phyloP scores from a whole-genome alignment of 1,139 yeast species.

The Diutina siamensis region DNA sequence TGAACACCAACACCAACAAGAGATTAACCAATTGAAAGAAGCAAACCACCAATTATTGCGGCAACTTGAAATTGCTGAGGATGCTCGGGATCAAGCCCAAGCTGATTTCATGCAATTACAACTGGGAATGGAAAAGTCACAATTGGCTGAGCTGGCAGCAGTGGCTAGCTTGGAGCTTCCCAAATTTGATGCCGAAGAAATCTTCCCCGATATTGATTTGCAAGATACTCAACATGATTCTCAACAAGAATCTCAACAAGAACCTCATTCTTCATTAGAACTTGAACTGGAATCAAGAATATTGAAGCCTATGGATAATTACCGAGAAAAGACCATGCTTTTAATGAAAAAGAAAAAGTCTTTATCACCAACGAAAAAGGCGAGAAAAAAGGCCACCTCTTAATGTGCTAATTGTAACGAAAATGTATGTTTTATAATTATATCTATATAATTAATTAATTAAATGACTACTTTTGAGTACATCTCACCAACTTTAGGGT shows the following conservation, averaged over 20 bases:
- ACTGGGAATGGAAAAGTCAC: not conserved
- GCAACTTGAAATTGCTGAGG: not conserved
- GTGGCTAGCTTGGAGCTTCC: slow-evolving; percentile 3
- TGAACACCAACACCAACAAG: not conserved
- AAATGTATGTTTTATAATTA: too few relatives aligned
- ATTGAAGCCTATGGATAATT: slow-evolving; percentile 3
- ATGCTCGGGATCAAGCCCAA: not conserved
- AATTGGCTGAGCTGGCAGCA: not conserved
- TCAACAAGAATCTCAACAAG: too few relatives aligned
- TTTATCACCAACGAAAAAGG: not conserved
- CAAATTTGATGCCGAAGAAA: not conserved
- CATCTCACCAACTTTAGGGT: too few relatives aligned
- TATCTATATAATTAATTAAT: too few relatives aligned
- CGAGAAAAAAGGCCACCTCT: not conserved
- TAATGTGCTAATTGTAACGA: not conserved
- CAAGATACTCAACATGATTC: not conserved
- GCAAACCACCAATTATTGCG: not conserved
- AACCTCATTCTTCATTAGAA: too few relatives aligned
- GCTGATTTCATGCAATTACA: not conserved
- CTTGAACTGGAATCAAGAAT: not conserved
- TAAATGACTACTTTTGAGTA: too few relatives aligned
- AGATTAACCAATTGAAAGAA: not conserved
- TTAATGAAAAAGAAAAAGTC: not conserved
- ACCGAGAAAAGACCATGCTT: slow-evolving; percentile 1
- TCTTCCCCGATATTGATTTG: not conserved